These are phyloP conservation scores for Exidia glandulosa DNA, from an alignment of 768 basidiomycete genomes.

Conservation along the genomic window DNA sequence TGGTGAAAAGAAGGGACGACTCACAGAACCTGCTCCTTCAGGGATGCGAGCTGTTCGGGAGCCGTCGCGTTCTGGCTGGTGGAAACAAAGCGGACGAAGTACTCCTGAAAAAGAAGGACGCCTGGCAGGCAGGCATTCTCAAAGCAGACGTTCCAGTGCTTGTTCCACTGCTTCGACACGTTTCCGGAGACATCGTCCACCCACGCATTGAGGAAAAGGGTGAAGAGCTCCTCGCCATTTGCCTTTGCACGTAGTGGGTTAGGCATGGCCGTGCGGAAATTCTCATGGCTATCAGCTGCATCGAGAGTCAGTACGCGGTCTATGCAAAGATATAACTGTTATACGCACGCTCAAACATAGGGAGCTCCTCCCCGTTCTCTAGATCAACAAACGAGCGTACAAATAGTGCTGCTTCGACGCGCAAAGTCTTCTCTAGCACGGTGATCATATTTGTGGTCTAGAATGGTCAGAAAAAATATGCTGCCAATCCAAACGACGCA, in stretches of 20 bases:
- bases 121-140: neutral
- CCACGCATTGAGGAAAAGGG: slow-evolving; percentile 1
- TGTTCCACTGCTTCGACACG: slow-evolving; percentile 6
- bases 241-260: slow-evolving; percentile 3
- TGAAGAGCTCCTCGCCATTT: neutral
- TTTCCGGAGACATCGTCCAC: slow-evolving; percentile 8
- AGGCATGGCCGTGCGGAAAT: slow-evolving; percentile 3
- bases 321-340: no score
- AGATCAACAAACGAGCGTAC: no score
- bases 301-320: no score
- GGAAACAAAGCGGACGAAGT: neutral
- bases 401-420: neutral
- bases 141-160: slow-evolving; percentile 2
- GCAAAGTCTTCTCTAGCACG: no score
- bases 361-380: no score
- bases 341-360: no score
- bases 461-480: no score
- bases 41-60: no score
- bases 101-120: neutral
- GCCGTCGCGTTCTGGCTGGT: neutral
- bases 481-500: no score
- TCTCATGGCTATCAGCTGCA: neutral
- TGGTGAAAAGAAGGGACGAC: no score
- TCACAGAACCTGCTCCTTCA: no score
- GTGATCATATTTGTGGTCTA: neutral